Conservation (phyloP, 306 rosid species). For the Medicago arabica region DNA sequence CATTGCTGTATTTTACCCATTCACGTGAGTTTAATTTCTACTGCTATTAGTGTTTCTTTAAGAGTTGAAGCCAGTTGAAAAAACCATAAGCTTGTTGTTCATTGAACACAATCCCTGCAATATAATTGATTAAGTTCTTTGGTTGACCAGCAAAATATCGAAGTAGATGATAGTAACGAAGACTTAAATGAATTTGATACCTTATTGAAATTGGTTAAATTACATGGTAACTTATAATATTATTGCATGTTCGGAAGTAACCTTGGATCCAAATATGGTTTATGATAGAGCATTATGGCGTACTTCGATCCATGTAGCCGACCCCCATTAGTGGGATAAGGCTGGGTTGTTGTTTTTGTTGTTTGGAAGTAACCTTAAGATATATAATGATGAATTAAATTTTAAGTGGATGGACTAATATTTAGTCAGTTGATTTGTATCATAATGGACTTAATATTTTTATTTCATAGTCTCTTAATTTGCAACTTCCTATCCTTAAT, state of each 20-base stretch:
- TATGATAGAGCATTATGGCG: no score
- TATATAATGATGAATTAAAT: conserved; percentile 22
- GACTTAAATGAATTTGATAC: conserved; percentile 29
- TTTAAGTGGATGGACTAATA: conserved; percentile 19
- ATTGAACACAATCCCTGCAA: conserved; percentile 24
- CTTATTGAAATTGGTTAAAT: conserved; percentile 1
- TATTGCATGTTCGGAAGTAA: conserved; percentile 7
- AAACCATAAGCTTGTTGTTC: conserved; percentile 16
- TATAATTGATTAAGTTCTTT: conserved; percentile 2
- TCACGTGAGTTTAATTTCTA: conserved; percentile 62
- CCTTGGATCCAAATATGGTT: neutral
- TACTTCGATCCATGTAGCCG: no score
- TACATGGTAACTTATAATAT: neutral
- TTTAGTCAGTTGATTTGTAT: conserved; percentile 32
- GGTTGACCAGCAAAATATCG: neutral
- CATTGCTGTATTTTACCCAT: conserved; percentile 93
- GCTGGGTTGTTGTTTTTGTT: neutral
- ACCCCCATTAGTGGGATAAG: no score
- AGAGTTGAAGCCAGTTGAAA: conserved; percentile 23
- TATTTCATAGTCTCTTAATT: conserved; percentile 22
- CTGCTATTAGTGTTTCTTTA: conserved; percentile 5
- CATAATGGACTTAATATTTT: neutral
- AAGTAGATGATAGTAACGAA: conserved; percentile 3
- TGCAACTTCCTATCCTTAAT: conserved; percentile 14
- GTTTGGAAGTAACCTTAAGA: conserved; percentile 5